A percentile compares a stretch with the other conserved stretches of the same genome.
These are phyloP conservation scores for Hanseniaspora guilliermondii DNA, from an alignment of 805 yeast genomes.

Conservation along the genomic window DNA sequence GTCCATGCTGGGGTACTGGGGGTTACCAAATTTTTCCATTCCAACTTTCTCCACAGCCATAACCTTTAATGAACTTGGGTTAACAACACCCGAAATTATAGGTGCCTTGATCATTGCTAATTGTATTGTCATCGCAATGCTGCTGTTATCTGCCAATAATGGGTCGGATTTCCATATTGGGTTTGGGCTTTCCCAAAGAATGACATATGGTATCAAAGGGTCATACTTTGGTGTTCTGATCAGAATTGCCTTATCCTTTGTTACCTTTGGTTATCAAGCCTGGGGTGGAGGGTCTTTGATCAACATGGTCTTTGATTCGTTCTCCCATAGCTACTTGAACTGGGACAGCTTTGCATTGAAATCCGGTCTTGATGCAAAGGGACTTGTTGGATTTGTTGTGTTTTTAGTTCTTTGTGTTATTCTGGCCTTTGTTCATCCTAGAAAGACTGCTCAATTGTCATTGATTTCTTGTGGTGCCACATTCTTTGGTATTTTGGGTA, in stretches of 20 bases:
- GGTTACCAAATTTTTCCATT: conserved; percentile 28
- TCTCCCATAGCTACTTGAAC: conserved; percentile 20
- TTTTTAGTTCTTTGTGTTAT: conserved; percentile 29
- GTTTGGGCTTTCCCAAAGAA: conserved; percentile 30
- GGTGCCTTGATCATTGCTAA: conserved; percentile 23
- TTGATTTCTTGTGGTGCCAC: conserved; percentile 22
- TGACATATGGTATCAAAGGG: conserved; percentile 29
- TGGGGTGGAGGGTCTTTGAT: conserved; percentile 30
- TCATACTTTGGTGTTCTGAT: conserved; percentile 28
- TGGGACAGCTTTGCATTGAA: conserved; percentile 24
- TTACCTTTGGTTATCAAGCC: conserved; percentile 33
- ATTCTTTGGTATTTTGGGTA: conserved; percentile 25
- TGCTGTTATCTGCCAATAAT: conserved; percentile 21
- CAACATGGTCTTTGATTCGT: conserved; percentile 24
- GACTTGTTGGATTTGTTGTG: conserved; percentile 31
- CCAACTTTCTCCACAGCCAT: conserved; percentile 30
- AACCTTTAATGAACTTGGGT: conserved; percentile 22
- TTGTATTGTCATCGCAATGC: conserved; percentile 18
- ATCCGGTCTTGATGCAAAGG: conserved; percentile 30
- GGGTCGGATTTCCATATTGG: conserved; percentile 30
- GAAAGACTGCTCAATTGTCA: conserved; percentile 23
- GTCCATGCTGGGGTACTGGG: conserved; percentile 30
- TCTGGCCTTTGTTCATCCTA: conserved; percentile 25
- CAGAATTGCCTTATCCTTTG: conserved; percentile 28
- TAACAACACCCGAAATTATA: conserved; percentile 24